Evolutionary conservation across 2,329 filamentous ascomycete species (phyloP), one percentile per base, ranked within the genome.

Genomic region (Ceratocystis lukuohia): DNA sequence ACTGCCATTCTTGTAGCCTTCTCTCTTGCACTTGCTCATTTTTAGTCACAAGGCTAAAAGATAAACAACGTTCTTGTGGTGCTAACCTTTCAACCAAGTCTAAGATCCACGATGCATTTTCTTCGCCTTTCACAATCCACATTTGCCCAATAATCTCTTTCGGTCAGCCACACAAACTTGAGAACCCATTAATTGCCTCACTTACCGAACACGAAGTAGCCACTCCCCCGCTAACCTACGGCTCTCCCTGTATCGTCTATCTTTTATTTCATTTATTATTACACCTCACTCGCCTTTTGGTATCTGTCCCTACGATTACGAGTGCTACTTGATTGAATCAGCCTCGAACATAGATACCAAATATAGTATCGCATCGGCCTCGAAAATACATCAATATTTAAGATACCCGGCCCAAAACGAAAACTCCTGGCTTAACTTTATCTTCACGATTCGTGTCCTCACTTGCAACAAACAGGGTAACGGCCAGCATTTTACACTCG

Each of bases 131-230:
- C 20, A 25, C n/a, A 48, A 30, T 25, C 17, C 28, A 20, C 20
- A 20, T 33, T 17, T 45, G 15, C n/a, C 25, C 48, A 28, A 15
- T 33, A 62, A 62, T 44, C n/a, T 17, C 25, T 12, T n/a, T 17
- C 53, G 17, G 53, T 30, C 25, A 30, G 33, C 17, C 7, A 8
- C 25, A 57, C 15, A 7, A n/a, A n/a, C 17, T 30, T 30, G 12
- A 22, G 12, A 57, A 57, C 25, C 10, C 28, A 33, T 57, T 57
- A 57, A 57, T 57, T 57, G 25, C 59, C 59, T 62, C 59, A 45
- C 17, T 25, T 45, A 33, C 25, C n/a, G 25, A 57, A n/a, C 53
- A 33, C 28, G 5, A 17, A 33, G 33, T 57, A 57, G n/a, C 22
- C 17, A 57, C 3, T 50, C 5, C 46, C 17, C 25, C 28, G 7